phyloP scores from a whole-genome alignment of 345 rosid species.

The Acer negundo region DNA sequence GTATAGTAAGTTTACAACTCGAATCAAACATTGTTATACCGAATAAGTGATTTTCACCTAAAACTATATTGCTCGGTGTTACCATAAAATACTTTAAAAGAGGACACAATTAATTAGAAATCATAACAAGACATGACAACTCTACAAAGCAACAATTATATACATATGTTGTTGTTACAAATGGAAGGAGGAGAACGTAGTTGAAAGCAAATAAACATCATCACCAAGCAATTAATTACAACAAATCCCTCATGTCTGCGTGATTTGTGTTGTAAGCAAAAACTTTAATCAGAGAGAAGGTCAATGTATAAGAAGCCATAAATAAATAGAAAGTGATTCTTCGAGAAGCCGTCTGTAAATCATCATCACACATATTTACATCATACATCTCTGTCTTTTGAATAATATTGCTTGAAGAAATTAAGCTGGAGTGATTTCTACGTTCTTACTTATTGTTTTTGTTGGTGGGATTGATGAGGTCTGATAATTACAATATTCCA shows the following conservation, averaged over 20 bases:
- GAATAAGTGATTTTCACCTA: no score
- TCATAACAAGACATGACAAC: background rate
- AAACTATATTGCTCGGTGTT: no score
- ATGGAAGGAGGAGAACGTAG: background rate
- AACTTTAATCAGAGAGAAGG: background rate
- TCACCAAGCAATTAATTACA: background rate
- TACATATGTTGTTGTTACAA: background rate
- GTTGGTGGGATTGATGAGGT: background rate
- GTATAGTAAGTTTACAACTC: no score
- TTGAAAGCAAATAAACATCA: background rate
- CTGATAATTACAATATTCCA: background rate
- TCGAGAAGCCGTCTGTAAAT: background rate
- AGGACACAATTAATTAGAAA: conserved; percentile 7
- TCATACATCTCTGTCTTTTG: background rate
- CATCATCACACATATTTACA: background rate
- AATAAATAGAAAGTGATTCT: background rate
- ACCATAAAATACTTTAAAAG: no score
- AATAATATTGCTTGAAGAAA: background rate
- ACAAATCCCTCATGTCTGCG: background rate
- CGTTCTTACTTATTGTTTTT: background rate
- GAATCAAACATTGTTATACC: no score
- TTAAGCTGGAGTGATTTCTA: background rate
- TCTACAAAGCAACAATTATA: background rate
- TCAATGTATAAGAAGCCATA: background rate
- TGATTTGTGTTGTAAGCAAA: background rate